Base-by-base conservation (phyloP, 2,329 filamentous ascomycete genomes). In the Fusarium sp. region DNA sequence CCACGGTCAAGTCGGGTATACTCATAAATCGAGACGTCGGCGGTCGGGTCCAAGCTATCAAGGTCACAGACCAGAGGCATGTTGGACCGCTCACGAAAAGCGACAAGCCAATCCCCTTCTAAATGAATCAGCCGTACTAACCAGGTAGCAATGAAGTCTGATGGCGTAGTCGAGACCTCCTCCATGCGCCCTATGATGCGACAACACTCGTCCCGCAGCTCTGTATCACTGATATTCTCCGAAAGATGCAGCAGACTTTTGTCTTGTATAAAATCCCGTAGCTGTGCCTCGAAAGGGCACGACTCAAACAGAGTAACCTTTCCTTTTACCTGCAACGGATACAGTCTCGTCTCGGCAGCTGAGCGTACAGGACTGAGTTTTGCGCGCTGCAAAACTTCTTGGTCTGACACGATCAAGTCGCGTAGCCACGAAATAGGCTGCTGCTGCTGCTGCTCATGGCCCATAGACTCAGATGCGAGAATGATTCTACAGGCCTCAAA, bases 281-380 rank as follows among this genome's bases (percentile, higher is more conserved):
- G 65, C 27, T 72, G 69, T 2, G 58, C 41, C 54, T 77, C 75
- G 2, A 77, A 72, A 7, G 69, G 60, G 34, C 75, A 77, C 2
- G 44, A 46, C 16, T 76, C 74, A 44, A 77, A 77, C 1, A 76
- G 59, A 12, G 65, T 68, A 2, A 61, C 52, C 46, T 76, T 74
- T 1, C 73, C 75, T 7, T 72, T 76, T 30, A 77, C 73, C 13
- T 60, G 63, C 9, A 75, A 62, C 6, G 66, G 59, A 7, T 58
- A 70, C 6, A 76, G 57, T 6, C 74, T 66, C 15, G 66, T 56
- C 58, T 76, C 73, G 1, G 68, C 47, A 13, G 73, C 30, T 7
- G 72, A 69, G 3, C 74, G 60, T 46, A 76, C 60, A 1, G 69
- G 72, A 3, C 70, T 65, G 15, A 76, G 56, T 9, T 67, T 72